Base-by-base conservation (phyloP, 2,329 filamentous ascomycete genomes). In the Emmonsiellopsis sp. region DNA sequence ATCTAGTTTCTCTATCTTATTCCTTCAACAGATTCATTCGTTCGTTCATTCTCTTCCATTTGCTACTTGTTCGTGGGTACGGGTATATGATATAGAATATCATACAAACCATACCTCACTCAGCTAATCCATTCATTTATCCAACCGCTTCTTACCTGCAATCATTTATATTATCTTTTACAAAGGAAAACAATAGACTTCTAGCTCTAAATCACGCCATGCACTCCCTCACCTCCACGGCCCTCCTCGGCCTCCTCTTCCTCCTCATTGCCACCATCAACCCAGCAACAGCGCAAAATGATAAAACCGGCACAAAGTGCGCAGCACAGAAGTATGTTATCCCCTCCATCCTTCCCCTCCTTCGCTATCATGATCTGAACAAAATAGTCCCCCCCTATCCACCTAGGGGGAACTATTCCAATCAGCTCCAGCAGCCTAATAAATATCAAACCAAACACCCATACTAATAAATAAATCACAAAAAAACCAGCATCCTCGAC, bases 401-500 rank as follows among this genome's bases (percentile, higher is more conserved):
- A 27, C 21, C 21, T 3, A 27, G 21, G 21, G 21, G 21, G 5
- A 27, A 27, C 21, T 27, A 27, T 27, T 27, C 21, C 21, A 27
- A 1, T 27, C 21, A 27, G 5, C 21, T 27, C 21, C 21, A 27
- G 21, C 21, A 3, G 21, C 21, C 21, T 5, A 27, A 27, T 27
- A 27, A 27, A 27, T 27, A 27, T 27, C 21, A 27, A 27, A 27
- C 21, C 21, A 27, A 27, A 46, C n/a, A 42, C 13, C 11, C 14
- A 37, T 46, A 37, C 14, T 39, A 48, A 53, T 5, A 42, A 42
- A 10, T 27, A 42, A 17, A 50, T 40, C 34, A n/a, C 44, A 34
- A 45, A 47, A 44, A 42, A 6, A 21, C 50, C 56, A 78, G 76
- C 65, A 79, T 80, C 62, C 70, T 80, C 63, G 68, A 77, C 55